A percentile compares a stretch with the other conserved stretches of the same genome.
Conservation (phyloP, 306 rosid genomes). For the Malus sieversii region DNA sequence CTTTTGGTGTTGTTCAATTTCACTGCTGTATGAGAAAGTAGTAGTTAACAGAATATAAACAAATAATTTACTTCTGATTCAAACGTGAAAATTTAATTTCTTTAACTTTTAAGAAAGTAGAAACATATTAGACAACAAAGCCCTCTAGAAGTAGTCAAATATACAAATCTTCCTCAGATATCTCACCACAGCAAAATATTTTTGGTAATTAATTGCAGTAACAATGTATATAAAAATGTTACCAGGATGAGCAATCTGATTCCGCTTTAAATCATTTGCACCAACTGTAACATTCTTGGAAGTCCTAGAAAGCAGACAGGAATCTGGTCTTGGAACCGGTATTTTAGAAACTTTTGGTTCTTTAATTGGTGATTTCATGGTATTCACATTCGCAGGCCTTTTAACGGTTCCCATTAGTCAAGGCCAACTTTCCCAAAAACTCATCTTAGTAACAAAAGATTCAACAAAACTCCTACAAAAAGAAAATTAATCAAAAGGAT, state of each 20-base stretch:
- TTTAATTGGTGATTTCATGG: slow-evolving; percentile 33
- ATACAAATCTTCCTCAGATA: background rate
- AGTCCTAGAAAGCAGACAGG: slow-evolving; percentile 22
- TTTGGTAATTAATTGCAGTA: background rate
- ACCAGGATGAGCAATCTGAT: slow-evolving; percentile 50
- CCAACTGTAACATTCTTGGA: slow-evolving; percentile 29
- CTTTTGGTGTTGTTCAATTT: slow-evolving; percentile 22
- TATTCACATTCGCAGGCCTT: slow-evolving; percentile 36
- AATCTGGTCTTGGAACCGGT: slow-evolving; percentile 40
- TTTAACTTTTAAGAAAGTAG: background rate
- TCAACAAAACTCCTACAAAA: background rate
- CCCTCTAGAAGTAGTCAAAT: background rate
- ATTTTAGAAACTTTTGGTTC: slow-evolving; percentile 39
- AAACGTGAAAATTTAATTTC: background rate
- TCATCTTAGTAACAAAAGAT: slow-evolving; percentile 10
- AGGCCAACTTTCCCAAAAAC: slow-evolving; percentile 31
- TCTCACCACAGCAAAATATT: background rate
- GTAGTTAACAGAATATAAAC: slow-evolving; percentile 13
- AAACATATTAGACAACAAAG: background rate
- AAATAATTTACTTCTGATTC: background rate
- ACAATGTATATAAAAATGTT: background rate
- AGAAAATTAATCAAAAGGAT: slow-evolving; percentile 42
- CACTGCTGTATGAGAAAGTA: slow-evolving; percentile 23
- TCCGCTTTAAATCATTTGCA: slow-evolving; percentile 38
- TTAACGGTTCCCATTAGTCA: slow-evolving; percentile 52